Base-by-base conservation (phyloP, 805 yeast species). In the Vanderwaltozyma polyspora region DNA sequence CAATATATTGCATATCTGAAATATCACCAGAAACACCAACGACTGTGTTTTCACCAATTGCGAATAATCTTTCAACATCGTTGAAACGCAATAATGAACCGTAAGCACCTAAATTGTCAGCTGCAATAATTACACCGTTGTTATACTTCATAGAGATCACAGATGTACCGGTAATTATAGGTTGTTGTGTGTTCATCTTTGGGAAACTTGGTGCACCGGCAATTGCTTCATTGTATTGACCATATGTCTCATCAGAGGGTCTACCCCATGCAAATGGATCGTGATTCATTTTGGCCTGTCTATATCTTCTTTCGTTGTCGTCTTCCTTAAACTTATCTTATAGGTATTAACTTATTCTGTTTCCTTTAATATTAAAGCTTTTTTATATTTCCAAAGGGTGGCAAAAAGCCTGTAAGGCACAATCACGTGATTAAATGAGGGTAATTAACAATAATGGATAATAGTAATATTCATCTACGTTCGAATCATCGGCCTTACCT, bases 1-100 rank as follows among this genome's bases (percentile, higher is more conserved):
- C 77, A 40, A 91, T 60, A 41, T 84, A 74, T 62, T 91, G 98
- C 65, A 89, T 70, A 62, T 91, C 99, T 31, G 94, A 79, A 29
- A 91, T 74, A 58, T 91, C 99, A 33, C 99, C 99, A 32, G 93
- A 77, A 23, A 87, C 65, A 32, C 97, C 99, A 32, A 91, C 95
- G 33, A 86, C 76, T 1, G 96, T 82, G 42, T 79, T 79, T 12
- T 69, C 61, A 13, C 97, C 98, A 19, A 89, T 94, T 38, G 73
- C 73, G 51, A 86, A 63, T 49, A 91, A 64, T 56, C 99, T 77
- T 57, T 89, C 93, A 40, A 83, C 70, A 58, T 87, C 76, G 41
- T 72, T 79, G 63, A 89, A 82, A 49, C 95, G 73, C 42, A 93
- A 76, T 43, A 91, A 67, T 2, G 96, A 85, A 0, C 99, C 99